Percentiles rank a stretch among this genome's conserved stretches.
phyloP scores from a whole-genome alignment of 2,329 filamentous ascomycete species.

The Hymenoscyphus linearis region DNA sequence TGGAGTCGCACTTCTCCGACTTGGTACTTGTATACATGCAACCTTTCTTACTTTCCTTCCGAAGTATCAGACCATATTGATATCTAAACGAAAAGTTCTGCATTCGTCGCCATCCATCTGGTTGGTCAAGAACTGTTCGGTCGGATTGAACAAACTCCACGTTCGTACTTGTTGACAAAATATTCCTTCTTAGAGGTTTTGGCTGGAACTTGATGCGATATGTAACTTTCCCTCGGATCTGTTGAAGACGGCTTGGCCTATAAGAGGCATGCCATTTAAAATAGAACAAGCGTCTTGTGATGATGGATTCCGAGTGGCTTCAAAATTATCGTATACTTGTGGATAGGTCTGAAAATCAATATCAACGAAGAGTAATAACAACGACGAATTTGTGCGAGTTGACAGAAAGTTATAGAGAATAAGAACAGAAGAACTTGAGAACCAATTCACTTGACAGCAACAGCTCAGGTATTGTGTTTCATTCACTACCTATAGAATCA shows the following conservation, averaged over 20 bases:
- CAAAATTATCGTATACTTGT: background rate
- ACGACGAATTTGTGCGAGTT: background rate
- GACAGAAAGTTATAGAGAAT: background rate
- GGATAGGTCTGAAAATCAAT: background rate
- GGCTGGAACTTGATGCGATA: background rate
- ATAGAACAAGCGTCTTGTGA: background rate
- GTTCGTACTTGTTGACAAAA: background rate
- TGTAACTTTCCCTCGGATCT: background rate
- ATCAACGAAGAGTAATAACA: background rate
- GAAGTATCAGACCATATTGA: background rate
- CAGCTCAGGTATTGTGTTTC: too few relatives aligned
- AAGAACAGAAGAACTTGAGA: background rate
- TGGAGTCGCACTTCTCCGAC: background rate
- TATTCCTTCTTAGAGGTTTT: background rate
- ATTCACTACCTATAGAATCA: background rate
- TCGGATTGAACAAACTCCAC: background rate
- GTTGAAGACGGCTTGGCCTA: background rate
- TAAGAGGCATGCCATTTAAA: background rate
- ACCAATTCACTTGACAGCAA: background rate
- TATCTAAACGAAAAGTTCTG: background rate
- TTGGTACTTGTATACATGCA: background rate
- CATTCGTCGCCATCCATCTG: background rate
- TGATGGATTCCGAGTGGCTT: background rate
- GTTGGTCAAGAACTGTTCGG: background rate
- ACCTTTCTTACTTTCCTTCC: background rate